Percentiles rank a stretch among this genome's conserved stretches.
Conservation (phyloP, 257 asterid genomes). For the Lycium ferocissimum region DNA sequence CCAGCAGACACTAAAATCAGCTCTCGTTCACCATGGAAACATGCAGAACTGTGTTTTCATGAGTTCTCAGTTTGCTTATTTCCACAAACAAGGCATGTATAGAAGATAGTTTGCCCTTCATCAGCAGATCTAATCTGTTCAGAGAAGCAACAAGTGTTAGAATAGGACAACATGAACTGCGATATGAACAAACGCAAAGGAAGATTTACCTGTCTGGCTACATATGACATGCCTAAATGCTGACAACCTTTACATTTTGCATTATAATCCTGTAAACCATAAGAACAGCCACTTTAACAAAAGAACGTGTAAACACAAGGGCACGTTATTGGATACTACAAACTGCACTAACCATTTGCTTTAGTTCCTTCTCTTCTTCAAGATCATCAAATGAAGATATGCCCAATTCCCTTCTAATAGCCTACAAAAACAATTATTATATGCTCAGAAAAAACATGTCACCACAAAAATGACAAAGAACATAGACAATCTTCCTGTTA, state of each 20-base stretch:
- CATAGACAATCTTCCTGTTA: slow-evolving; percentile 15
- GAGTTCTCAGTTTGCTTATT: slow-evolving; percentile 82
- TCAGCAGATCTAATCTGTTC: slow-evolving; percentile 91
- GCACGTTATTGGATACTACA: slow-evolving; percentile 14
- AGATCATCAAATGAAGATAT: slow-evolving; percentile 73
- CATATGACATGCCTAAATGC: slow-evolving; percentile 81
- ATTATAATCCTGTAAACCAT: slow-evolving; percentile 69
- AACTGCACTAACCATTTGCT: slow-evolving; percentile 76
- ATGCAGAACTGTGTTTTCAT: slow-evolving; percentile 27
- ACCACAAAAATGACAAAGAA: not conserved
- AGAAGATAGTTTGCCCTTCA: slow-evolving; percentile 97
- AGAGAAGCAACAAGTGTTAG: not conserved
- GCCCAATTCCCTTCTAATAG: slow-evolving; percentile 82
- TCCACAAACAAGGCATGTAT: slow-evolving; percentile 82
- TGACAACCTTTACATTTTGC: slow-evolving; percentile 92
- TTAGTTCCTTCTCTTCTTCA: slow-evolving; percentile 86
- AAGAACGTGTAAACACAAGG: not conserved
- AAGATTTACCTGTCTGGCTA: slow-evolving; percentile 80
- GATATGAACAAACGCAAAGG: not conserved
- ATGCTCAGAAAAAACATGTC: not conserved
- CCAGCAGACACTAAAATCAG: not conserved
- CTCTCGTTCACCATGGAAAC: not conserved
- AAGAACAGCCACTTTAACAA: not conserved
- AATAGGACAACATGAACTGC: slow-evolving; percentile 26
- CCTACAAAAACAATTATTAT: slow-evolving; percentile 47